Evolutionary conservation across 345 rosid genomes (phyloP).

Genomic region (Salix suchowensis): DNA sequence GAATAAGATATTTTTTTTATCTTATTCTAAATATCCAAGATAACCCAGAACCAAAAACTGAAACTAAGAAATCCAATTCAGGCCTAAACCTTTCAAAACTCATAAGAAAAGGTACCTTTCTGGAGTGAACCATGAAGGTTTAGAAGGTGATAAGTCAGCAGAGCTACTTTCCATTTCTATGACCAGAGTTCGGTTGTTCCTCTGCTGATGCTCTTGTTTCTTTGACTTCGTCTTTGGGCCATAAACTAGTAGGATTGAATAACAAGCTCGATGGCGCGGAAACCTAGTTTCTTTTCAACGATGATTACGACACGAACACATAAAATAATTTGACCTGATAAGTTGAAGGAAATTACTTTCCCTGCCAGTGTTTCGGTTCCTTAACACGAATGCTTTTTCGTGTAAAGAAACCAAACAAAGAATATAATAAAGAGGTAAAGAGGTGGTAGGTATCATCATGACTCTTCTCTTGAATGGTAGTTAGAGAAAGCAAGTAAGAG

Average conservation of each 20-base stretch:
- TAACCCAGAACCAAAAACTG: not conserved
- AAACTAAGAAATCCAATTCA: not conserved
- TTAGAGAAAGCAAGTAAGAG: not conserved
- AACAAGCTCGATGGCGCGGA: not conserved
- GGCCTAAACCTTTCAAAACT: not conserved
- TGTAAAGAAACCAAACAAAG: not conserved
- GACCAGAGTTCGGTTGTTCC: slow-evolving; percentile 9
- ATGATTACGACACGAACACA: not conserved
- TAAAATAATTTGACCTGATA: not conserved
- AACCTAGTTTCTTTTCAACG: not conserved
- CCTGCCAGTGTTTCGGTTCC: not conserved
- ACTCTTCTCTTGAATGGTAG: not conserved
- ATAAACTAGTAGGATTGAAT: not conserved
- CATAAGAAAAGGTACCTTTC: slow-evolving; percentile 36
- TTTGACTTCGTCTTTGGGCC: slow-evolving; percentile 18
- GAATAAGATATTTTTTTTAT: not conserved
- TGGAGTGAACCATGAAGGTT: slow-evolving; percentile 82
- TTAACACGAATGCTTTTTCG: not conserved
- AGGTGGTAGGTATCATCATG: too few species aligned
- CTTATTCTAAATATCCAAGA: not conserved
- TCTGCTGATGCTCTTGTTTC: slow-evolving; percentile 26
- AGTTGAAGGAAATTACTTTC: not conserved
- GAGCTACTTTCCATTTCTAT: slow-evolving; percentile 35
- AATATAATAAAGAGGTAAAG: not conserved
- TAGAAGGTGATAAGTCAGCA: slow-evolving; percentile 26